These are phyloP conservation scores for Paecilomyces variotii DNA, from an alignment of 2,329 filamentous ascomycete species.

Conservation along the genomic window DNA sequence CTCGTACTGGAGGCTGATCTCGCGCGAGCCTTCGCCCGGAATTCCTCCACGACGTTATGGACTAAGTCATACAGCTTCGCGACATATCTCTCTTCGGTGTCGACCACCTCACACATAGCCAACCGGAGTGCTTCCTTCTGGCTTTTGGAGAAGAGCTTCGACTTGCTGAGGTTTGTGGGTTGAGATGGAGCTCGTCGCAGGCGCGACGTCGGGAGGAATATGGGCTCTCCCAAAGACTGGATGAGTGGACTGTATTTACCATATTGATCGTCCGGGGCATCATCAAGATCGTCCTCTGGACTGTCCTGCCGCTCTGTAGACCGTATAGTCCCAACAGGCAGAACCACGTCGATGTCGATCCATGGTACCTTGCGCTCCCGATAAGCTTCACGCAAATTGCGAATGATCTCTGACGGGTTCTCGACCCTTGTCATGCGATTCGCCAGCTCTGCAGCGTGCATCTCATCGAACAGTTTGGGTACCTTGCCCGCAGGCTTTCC, in stretches of 20 bases:
- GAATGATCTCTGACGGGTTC: slow-evolving; percentile 63
- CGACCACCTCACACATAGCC: slow-evolving; percentile 82
- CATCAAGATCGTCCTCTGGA: slow-evolving; percentile 50
- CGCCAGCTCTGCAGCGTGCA: slow-evolving; percentile 86
- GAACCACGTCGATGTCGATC: slow-evolving; percentile 77
- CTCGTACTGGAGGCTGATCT: slow-evolving; percentile 56
- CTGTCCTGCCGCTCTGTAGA: slow-evolving; percentile 55
- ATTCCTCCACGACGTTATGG: slow-evolving; percentile 70
- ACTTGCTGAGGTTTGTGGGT: slow-evolving; percentile 70
- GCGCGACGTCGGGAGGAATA: slow-evolving; percentile 80
- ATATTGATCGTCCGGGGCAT: slow-evolving; percentile 49
- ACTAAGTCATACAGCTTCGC: slow-evolving; percentile 78
- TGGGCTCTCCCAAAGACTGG: slow-evolving; percentile 69
- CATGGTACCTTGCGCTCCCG: slow-evolving; percentile 76
- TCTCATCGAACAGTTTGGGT: slow-evolving; percentile 71
- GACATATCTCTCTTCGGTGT: slow-evolving; percentile 92
- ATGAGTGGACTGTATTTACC: slow-evolving; percentile 70
- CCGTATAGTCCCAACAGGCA: slow-evolving; percentile 67
- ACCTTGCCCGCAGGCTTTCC: slow-evolving; percentile 53
- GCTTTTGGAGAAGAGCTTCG: slow-evolving; percentile 66
- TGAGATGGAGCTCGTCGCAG: slow-evolving; percentile 80
- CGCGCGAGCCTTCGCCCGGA: slow-evolving; percentile 60
- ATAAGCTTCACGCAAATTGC: slow-evolving; percentile 65
- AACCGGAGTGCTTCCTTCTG: slow-evolving; percentile 79
- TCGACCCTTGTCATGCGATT: slow-evolving; percentile 77